phyloP scores from a whole-genome alignment of 768 basidiomycete genomes.

The Trametes coccinea region DNA sequence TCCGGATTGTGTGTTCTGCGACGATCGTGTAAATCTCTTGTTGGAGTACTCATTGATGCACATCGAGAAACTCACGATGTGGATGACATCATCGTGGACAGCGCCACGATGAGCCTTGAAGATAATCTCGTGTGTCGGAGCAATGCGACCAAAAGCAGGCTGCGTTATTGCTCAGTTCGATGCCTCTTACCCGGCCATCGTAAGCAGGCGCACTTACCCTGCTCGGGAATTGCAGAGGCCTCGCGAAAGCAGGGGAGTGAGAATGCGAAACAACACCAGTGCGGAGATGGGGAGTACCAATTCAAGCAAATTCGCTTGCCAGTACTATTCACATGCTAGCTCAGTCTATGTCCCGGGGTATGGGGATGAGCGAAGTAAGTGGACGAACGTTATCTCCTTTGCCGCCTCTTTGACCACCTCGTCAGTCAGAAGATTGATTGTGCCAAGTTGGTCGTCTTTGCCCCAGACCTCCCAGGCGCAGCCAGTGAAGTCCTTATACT shows the following conservation, averaged over 20 bases:
- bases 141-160: conserved; percentile 58
- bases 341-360: neutral
- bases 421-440: conserved; percentile 63
- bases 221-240: conserved; percentile 68
- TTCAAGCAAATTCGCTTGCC: conserved; percentile 61
- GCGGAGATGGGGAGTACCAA: conserved; percentile 41
- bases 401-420: conserved; percentile 58
- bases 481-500: conserved; percentile 45
- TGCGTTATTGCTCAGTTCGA: conserved; percentile 24
- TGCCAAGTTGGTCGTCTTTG: conserved; percentile 64
- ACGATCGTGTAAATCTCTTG: neutral
- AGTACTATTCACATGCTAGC: conserved; percentile 33
- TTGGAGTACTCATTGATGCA: too few relatives aligned
- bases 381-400: conserved; percentile 53
- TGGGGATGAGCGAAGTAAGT: neutral
- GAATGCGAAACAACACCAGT: neutral
- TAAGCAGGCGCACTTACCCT: conserved; percentile 42
- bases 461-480: conserved; percentile 76
- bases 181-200: too few relatives aligned
- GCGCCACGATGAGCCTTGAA: conserved; percentile 23
- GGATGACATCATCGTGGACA: conserved; percentile 30
- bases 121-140: conserved; percentile 52
- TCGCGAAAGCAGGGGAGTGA: conserved; percentile 24
- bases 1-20: conserved; percentile 69
- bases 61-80: conserved; percentile 22